Conservation (phyloP, 2,329 filamentous ascomycete species). For the Botryotinia calthae region DNA sequence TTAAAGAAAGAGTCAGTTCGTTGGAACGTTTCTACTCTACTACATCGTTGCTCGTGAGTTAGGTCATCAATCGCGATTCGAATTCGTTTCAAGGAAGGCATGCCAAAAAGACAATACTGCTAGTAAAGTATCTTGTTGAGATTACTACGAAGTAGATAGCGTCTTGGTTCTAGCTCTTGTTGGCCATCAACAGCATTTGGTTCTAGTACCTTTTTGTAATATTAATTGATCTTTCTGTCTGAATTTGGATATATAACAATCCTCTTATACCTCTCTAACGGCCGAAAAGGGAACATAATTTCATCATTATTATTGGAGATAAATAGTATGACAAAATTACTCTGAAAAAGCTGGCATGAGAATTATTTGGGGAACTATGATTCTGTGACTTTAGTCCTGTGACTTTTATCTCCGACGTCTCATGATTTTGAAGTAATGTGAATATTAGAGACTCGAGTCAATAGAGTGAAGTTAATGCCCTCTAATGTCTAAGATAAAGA, state of each 20-base stretch:
- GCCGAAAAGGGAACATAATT: neutral
- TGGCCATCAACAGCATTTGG: neutral
- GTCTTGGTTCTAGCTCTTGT: neutral
- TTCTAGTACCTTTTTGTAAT: neutral
- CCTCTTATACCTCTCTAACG: neutral
- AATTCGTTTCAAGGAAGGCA: neutral
- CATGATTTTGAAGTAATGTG: conserved; percentile 1
- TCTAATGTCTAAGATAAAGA: neutral
- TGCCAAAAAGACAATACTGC: neutral
- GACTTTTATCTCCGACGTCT: neutral
- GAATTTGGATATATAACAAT: neutral
- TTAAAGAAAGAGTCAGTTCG: neutral
- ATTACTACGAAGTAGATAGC: neutral
- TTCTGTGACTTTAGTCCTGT: neutral
- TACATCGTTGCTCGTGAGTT: neutral
- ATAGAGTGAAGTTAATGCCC: neutral
- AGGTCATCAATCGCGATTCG: neutral
- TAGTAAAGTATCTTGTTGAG: neutral
- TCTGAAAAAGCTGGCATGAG: neutral
- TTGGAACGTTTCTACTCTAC: neutral
- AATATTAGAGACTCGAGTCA: neutral
- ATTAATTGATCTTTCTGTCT: neutral
- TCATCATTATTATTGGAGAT: neutral
- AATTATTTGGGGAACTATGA: neutral
- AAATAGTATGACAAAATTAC: neutral